Evolutionary conservation across 2,329 filamentous ascomycete genomes (phyloP).

Genomic region (Ophiostoma sp.): DNA sequence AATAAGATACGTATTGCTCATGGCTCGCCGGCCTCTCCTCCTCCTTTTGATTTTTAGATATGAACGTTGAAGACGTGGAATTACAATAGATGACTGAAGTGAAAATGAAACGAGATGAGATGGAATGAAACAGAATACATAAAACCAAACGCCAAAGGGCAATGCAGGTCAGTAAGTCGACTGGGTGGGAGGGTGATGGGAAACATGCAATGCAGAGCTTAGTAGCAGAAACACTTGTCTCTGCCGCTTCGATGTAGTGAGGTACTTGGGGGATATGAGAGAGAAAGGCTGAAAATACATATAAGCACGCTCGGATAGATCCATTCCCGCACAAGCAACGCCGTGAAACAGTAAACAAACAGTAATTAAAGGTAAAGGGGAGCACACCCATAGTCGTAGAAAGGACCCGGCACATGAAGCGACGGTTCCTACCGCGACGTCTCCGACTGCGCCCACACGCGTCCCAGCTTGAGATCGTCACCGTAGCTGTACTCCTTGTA

Average conservation of each 20-base stretch:
- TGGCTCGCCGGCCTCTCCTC: constrained; percentile 1
- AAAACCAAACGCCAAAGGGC: constrained; percentile 24
- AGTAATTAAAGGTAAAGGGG: not conserved
- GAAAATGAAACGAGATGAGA: not conserved
- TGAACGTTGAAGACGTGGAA: too few relatives aligned
- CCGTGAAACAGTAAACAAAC: not conserved
- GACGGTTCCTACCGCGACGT: constrained; percentile 18
- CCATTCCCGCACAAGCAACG: not conserved
- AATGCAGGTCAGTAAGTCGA: constrained; percentile 19
- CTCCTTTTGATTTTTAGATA: not conserved
- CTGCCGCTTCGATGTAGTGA: not conserved
- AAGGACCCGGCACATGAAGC: not conserved
- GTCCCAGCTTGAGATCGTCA: constrained; percentile 18
- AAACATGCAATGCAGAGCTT: not conserved
- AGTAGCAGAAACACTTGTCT: not conserved
- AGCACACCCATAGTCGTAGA: not conserved
- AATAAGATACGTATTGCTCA: constrained; percentile 5
- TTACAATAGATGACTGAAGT: too few relatives aligned
- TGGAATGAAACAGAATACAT: not conserved
- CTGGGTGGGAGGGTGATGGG: not conserved
- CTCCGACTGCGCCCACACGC: constrained; percentile 21
- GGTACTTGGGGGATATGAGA: constrained; percentile 7
- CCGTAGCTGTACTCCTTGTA: constrained; percentile 25
- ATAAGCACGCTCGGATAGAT: constrained; percentile 8
- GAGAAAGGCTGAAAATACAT: constrained; percentile 8